A percentile compares a stretch with the other conserved stretches of the same genome.
These are phyloP conservation scores for Thyridium curvatum DNA, from an alignment of 2,329 filamentous ascomycete species.

Conservation along the genomic window DNA sequence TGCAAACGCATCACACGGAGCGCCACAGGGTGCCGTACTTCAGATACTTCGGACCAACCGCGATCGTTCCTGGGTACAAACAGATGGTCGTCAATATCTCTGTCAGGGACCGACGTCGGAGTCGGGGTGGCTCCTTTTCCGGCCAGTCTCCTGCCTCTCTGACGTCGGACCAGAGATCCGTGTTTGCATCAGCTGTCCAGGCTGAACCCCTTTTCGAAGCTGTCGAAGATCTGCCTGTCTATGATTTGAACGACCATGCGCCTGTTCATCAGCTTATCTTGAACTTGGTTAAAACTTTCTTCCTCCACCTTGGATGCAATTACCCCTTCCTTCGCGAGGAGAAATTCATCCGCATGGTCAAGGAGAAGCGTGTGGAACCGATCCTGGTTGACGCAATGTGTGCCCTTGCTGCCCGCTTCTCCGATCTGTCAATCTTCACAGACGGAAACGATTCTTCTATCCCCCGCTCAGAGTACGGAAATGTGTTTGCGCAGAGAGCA, in stretches of 20 bases:
- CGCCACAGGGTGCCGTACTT: constrained; percentile 77
- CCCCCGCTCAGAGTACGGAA: constrained; percentile 62
- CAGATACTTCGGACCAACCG: constrained; percentile 83
- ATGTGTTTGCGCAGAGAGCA: constrained; percentile 73
- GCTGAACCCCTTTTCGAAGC: constrained; percentile 34
- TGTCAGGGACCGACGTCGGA: constrained; percentile 59
- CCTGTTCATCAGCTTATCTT: constrained; percentile 71
- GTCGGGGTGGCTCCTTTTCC: constrained; percentile 51
- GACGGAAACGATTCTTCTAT: constrained; percentile 35
- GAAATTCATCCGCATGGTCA: constrained; percentile 67
- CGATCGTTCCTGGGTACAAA: constrained; percentile 87
- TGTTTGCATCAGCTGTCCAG: constrained; percentile 11
- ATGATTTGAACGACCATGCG: constrained; percentile 64
- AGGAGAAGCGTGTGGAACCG: constrained; percentile 74
- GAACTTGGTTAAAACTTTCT: constrained; percentile 74
- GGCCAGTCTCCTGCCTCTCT: constrained; percentile 41
- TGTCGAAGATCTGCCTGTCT: constrained; percentile 59
- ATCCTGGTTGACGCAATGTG: constrained; percentile 86
- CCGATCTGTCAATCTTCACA: constrained; percentile 49
- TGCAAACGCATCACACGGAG: constrained; percentile 39
- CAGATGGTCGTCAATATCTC: constrained; percentile 72
- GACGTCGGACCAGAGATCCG: constrained; percentile 7
- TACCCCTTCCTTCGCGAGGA: constrained; percentile 75
- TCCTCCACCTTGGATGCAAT: constrained; percentile 74
- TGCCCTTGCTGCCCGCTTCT: constrained; percentile 75